These are phyloP conservation scores for Hanseniaspora gamundiae DNA, from an alignment of 1,139 yeast genomes.

Conservation along the genomic window DNA sequence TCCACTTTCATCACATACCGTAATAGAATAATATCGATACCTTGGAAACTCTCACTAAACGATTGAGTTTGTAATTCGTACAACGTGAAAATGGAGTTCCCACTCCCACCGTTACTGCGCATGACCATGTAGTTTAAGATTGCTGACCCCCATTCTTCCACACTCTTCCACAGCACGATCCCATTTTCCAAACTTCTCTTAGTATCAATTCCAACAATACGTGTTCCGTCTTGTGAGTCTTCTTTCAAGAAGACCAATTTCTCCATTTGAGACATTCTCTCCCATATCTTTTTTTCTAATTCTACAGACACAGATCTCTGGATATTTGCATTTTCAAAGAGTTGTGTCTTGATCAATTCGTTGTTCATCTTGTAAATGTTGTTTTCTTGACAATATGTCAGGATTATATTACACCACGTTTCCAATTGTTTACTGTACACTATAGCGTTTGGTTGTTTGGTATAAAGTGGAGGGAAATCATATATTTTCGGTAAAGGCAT, in stretches of 20 bases:
- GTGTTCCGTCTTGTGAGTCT: neutral
- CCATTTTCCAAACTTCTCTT: neutral
- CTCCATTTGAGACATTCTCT: neutral
- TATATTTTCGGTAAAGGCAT: conserved; percentile 54
- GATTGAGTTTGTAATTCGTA: neutral
- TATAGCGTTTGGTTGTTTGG: conserved; percentile 75
- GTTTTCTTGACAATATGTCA: conserved; percentile 48
- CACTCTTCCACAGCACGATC: neutral
- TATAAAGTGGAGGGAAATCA: conserved; percentile 84
- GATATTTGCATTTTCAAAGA: conserved; percentile 23
- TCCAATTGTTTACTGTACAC: conserved; percentile 60
- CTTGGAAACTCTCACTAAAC: neutral
- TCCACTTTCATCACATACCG: neutral
- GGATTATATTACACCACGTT: conserved; percentile 44
- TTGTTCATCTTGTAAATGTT: conserved; percentile 25
- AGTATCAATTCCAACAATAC: neutral
- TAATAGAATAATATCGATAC: neutral
- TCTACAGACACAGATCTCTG: conserved; percentile 38
- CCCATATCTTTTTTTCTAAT: conserved; percentile 37
- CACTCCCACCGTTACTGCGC: neutral
- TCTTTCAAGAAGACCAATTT: neutral
- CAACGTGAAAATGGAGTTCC: neutral
- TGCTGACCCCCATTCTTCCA: conserved; percentile 1
- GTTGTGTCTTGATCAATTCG: conserved; percentile 15
- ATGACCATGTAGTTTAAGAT: conserved; percentile 1